Percentiles rank a stretch among this genome's conserved stretches.
phyloP scores from a whole-genome alignment of 352 stramenopile genomes.

The Pythium guiyangense region DNA sequence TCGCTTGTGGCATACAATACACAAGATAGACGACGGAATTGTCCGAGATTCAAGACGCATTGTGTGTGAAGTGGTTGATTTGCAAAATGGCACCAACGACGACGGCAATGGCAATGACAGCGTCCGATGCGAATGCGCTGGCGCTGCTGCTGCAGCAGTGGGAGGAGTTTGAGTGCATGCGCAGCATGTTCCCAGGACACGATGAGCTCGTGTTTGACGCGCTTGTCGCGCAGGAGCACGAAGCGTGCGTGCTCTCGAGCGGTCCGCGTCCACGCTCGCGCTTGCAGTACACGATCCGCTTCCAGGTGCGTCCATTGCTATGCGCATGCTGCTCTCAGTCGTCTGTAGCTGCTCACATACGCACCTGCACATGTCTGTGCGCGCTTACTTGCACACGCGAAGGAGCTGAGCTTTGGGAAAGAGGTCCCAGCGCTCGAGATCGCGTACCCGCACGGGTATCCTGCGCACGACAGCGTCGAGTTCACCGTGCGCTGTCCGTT shows the following conservation, averaged over 20 bases:
- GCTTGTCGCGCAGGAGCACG: conserved; percentile 22
- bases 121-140: neutral
- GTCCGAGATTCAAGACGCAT: neutral
- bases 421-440: conserved; percentile 40
- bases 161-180: conserved; percentile 74
- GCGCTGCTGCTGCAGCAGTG: conserved; percentile 26
- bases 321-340: neutral
- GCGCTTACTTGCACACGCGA: neutral
- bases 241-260: conserved; percentile 9
- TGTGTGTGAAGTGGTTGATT: too few species aligned
- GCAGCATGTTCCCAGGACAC: conserved; percentile 58
- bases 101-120: too few species aligned
- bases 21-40: neutral
- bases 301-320: conserved; percentile 19
- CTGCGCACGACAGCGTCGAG: conserved; percentile 13
- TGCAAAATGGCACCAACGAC: too few species aligned
- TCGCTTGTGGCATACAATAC: neutral
- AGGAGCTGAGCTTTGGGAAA: conserved; percentile 14
- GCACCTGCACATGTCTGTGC: neutral
- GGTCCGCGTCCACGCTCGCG: conserved; percentile 7
- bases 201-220: conserved; percentile 42
- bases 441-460: conserved; percentile 38
- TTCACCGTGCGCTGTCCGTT: conserved; percentile 53
- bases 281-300: conserved; percentile 44
- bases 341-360: neutral